These are phyloP conservation scores for Fusarium sp. DNA, from an alignment of 2,329 filamentous ascomycete species.

Conservation along the genomic window DNA sequence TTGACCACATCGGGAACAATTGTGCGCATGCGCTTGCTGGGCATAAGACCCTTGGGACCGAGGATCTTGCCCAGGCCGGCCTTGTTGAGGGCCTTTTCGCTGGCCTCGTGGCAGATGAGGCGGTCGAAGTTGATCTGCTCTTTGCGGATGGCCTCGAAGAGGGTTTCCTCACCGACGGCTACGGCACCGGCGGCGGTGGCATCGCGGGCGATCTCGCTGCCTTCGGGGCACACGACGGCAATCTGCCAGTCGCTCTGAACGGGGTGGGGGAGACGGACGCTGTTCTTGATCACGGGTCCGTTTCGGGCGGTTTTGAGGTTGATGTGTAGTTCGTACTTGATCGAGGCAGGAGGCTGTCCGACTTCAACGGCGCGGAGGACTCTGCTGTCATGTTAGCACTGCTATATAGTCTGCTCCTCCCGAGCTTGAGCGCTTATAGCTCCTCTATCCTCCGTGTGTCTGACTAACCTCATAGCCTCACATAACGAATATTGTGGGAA, in stretches of 20 bases:
- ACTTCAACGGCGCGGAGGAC: conserved; percentile 95
- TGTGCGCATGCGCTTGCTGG: conserved; percentile 86
- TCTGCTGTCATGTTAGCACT: conserved; percentile 57
- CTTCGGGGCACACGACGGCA: conserved; percentile 89
- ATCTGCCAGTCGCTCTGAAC: conserved; percentile 90
- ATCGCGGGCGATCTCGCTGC: conserved; percentile 76
- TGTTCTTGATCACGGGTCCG: conserved; percentile 86
- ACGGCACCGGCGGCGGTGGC: conserved; percentile 83
- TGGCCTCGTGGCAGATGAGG: conserved; percentile 85
- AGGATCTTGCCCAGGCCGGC: conserved; percentile 82
- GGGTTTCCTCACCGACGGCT: conserved; percentile 83
- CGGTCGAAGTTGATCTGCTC: conserved; percentile 89
- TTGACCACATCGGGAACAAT: conserved; percentile 82
- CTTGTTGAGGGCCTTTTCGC: conserved; percentile 81
- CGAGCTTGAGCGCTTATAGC: not conserved
- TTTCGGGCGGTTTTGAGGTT: conserved; percentile 86
- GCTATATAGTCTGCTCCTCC: not conserved
- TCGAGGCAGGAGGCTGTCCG: conserved; percentile 74
- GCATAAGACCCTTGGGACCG: conserved; percentile 93
- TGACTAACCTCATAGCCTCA: conserved; percentile 88
- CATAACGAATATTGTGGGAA: conserved; percentile 78
- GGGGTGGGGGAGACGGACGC: conserved; percentile 87
- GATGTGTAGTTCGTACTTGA: conserved; percentile 91
- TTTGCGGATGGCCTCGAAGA: conserved; percentile 80
- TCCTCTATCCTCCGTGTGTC: not conserved